Base-by-base conservation (phyloP, 2,329 filamentous ascomycete species). In the Penicillium paneum region DNA sequence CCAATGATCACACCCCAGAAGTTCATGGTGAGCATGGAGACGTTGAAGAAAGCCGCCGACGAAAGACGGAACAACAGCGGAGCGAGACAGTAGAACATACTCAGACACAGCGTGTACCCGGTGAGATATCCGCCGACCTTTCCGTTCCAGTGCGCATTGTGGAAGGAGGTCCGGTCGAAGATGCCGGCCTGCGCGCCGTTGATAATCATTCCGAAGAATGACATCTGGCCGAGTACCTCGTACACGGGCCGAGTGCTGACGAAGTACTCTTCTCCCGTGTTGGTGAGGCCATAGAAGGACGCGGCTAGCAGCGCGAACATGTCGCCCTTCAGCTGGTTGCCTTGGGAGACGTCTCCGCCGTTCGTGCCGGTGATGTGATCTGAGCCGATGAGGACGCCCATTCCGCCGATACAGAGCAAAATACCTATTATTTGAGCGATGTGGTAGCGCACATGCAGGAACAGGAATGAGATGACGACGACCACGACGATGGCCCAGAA, bases 401-500 rank as follows among this genome's bases (percentile, higher is more conserved):
- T 93, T 59, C 94, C 94, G 62, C 90, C 92, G 71, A 92, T 91
- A 79, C 90, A 94, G 72, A 97, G 79, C 45, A 97, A 68, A 71
- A 99, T 97, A 52, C 94, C 94, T 31, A 83, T 64, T 65, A 96
- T 84, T 78, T 97, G 94, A 55, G 89, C 85, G 70, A 83, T 78
- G 76, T 91, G 90, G 81, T 99, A 99, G 66, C 94, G 89, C 41
- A 99, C 94, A 63, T 81, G 83, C 54, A 99, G 83, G 64, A 97
- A 79, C 60, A 86, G 62, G 76, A 96, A 92, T 28, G 91, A 96
- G 61, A 97, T 77, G 57, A 89, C 70, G 19, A 97, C 91, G 21
- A 99, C 94, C 59, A 93, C 86, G 47, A 96, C 90, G 63, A 99
- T 97, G 64, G 92, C 90, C 93, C 93, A 97, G 78, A 97, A 97